Base-by-base conservation (phyloP, 2,329 filamentous ascomycete species). In the Lachnellula hyalina region DNA sequence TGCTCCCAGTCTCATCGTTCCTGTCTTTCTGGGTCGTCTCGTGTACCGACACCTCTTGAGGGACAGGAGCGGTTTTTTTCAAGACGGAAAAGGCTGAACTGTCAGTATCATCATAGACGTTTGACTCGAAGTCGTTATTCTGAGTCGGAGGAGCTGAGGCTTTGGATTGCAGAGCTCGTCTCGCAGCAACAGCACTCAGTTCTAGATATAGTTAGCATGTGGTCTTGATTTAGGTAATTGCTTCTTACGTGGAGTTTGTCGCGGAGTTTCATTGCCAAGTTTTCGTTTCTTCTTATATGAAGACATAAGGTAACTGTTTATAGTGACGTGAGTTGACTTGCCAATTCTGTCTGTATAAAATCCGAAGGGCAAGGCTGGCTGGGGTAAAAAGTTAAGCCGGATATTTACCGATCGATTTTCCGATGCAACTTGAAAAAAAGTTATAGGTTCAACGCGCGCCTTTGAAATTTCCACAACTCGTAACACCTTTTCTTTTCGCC, bases 211-310 rank as follows among this genome's bases (percentile, higher is more conserved):
- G 56, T 61, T 64, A 66, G 55, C 42, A 53, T 9, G 19, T 34
- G 25, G 32, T 44, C 48, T 9, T 42, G 44, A 15, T 50, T 38
- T 38, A 17, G 8, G 0, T 9, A 17, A 7, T 28, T 35, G 28
- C 38, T 14, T 66, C 73, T 61, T 62, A 75, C 75, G 65, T 55
- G 68, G 66, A 38, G 65, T 59, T 21, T 66, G 64, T 52, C 68
- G 64, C 50, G 65, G 58, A 9, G 63, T 60, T 57, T 74, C 68
- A 8, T 21, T 15, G 21, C 25, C 21, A 5, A 79, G 56, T 64
- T 75, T 79, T 48, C 76, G 71, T 61, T 68, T 70, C 57, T 75
- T 76, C 54, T 65, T 70, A 25, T n/a, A 21, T 11, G 69, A 64
- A 36, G 69, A 62, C 64, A 65, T 65, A 32, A 44, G 52, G 12